Evolutionary conservation across 2,329 filamentous ascomycete species (phyloP).

Genomic region (Aspergillus fijiensis): DNA sequence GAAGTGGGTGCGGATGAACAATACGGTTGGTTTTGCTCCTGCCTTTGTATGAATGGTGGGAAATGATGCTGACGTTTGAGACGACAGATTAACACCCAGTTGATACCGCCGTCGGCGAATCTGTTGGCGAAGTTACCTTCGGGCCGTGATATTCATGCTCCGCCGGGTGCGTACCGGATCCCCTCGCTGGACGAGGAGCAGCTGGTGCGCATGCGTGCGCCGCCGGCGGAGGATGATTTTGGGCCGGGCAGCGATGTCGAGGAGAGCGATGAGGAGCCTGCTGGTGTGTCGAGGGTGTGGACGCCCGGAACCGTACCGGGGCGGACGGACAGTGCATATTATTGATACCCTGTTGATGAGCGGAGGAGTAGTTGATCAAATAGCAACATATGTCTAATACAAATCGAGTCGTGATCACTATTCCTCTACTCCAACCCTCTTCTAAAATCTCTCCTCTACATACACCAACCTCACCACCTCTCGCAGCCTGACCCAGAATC

Average conservation of each 20-base stretch:
- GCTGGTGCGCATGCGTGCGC: slow-evolving; percentile 59
- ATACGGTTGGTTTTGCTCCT: slow-evolving; percentile 63
- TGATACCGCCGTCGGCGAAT: slow-evolving; percentile 68
- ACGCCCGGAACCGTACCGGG: slow-evolving; percentile 39
- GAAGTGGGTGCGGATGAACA: slow-evolving; percentile 92
- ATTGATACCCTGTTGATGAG: slow-evolving; percentile 14
- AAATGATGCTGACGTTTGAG: slow-evolving; percentile 4
- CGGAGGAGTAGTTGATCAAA: too few species aligned
- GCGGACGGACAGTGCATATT: slow-evolving; percentile 37
- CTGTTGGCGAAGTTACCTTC: slow-evolving; percentile 79
- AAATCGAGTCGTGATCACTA: too few species aligned
- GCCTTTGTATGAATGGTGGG: background rate
- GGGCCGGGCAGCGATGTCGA: slow-evolving; percentile 42
- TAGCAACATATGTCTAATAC: too few species aligned
- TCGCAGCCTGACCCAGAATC: background rate
- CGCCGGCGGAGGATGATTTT: slow-evolving; percentile 52
- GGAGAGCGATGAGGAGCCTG: slow-evolving; percentile 43
- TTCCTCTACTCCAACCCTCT: too few species aligned
- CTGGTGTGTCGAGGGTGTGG: slow-evolving; percentile 14
- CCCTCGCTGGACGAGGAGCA: slow-evolving; percentile 64
- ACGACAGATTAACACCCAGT: slow-evolving; percentile 72
- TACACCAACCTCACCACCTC: background rate
- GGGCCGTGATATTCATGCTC: slow-evolving; percentile 76
- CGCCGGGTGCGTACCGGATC: slow-evolving; percentile 65
- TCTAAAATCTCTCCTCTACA: background rate